phyloP scores from a whole-genome alignment of 495 filamentous ascomycete genomes.

The Hypomontagnella submonticulosa region DNA sequence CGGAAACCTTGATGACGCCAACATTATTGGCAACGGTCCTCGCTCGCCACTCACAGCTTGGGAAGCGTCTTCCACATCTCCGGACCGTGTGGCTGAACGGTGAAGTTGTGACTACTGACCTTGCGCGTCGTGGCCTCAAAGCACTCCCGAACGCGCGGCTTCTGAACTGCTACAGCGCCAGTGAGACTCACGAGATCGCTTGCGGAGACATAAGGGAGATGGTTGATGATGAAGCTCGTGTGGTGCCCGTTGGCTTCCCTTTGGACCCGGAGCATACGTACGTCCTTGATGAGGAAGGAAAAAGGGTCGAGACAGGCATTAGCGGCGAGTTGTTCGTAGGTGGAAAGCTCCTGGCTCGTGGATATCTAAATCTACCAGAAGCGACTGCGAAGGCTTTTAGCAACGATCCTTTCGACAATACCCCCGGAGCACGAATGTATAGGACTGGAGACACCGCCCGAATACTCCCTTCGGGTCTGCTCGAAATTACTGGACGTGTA shows the following conservation, averaged over 20 bases:
- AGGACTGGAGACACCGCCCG: conserved; percentile 77
- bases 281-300: conserved; percentile 67
- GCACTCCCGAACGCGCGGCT: conserved; percentile 71
- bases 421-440: conserved; percentile 66
- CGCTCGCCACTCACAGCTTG: conserved; percentile 67
- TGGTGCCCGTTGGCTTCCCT: conserved; percentile 71
- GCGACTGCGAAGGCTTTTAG: conserved; percentile 72
- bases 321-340: conserved; percentile 76
- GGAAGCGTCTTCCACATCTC: conserved; percentile 65
- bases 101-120: conserved; percentile 75
- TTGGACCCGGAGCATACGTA: conserved; percentile 68
- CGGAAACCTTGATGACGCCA: conserved; percentile 80
- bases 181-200: conserved; percentile 78
- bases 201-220: conserved; percentile 75
- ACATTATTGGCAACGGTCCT: conserved; percentile 73
- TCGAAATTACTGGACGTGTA: conserved; percentile 80
- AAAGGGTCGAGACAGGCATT: conserved; percentile 56
- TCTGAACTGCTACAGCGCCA: conserved; percentile 77
- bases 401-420: conserved; percentile 56
- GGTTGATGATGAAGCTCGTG: conserved; percentile 55
- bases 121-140: conserved; percentile 68
- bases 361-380: conserved; percentile 78
- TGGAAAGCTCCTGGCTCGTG: conserved; percentile 72
- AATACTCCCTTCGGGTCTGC: conserved; percentile 67
- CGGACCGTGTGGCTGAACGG: conserved; percentile 75